Conservation (phyloP, 2,329 filamentous ascomycete genomes). For the Venturia nashicola region DNA sequence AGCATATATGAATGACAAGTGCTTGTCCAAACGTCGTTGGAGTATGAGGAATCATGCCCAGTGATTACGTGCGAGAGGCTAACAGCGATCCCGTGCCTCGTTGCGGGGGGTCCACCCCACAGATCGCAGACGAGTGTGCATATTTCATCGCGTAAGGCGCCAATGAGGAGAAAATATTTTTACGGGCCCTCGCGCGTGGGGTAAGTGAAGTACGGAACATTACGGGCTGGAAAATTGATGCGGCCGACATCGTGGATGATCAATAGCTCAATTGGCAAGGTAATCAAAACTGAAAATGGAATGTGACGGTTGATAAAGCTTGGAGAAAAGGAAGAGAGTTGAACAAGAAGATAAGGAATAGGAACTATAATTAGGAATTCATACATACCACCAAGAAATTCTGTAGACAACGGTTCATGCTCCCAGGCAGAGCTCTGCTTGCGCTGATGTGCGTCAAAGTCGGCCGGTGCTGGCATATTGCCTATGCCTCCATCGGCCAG, state of each 20-base stretch:
- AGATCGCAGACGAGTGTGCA: background rate
- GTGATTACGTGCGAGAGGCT: background rate
- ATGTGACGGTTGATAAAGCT: background rate
- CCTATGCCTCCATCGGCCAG: background rate
- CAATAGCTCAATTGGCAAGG: background rate
- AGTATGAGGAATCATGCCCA: slow-evolving; percentile 1
- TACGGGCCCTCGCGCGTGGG: background rate
- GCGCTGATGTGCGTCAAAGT: background rate
- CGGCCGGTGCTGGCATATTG: background rate
- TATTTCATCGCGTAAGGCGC: background rate
- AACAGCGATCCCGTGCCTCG: background rate
- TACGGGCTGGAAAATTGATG: background rate
- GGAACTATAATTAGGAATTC: background rate
- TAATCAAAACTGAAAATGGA: background rate
- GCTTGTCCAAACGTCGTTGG: background rate
- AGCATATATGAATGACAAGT: slow-evolving; percentile 13
- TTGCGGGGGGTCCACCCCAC: background rate
- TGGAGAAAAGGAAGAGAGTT: background rate
- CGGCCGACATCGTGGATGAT: background rate
- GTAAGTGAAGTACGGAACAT: background rate
- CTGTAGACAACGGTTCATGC: background rate
- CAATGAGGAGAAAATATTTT: background rate
- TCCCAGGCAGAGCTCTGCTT: slow-evolving; percentile 5
- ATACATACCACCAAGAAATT: slow-evolving; percentile 2
- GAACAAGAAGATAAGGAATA: background rate